A percentile compares a stretch with the other conserved stretches of the same genome.
phyloP scores from a whole-genome alignment of 177 flowering plant species.

The Vitis hybrid region DNA sequence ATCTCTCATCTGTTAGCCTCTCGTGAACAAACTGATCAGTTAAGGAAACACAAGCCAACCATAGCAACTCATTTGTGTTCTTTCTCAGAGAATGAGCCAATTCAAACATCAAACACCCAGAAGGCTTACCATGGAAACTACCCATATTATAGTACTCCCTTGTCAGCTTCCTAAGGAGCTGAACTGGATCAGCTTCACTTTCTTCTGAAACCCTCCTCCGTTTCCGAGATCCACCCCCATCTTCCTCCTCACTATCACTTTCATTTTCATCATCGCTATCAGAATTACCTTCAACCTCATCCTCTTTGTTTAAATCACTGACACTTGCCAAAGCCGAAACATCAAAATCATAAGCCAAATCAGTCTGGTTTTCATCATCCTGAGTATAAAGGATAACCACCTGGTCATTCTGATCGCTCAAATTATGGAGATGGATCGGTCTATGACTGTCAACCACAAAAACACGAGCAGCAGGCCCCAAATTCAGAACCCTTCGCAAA shows the following conservation, averaged over 20 bases:
- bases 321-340: conserved; percentile 71
- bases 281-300: conserved; percentile 47
- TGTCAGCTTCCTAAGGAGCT: conserved; percentile 60
- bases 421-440: conserved; percentile 89
- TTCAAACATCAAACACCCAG: conserved; percentile 91
- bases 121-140: conserved; percentile 91
- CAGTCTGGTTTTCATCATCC: conserved; percentile 84
- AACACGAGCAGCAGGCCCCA: conserved; percentile 57
- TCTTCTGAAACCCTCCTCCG: conserved; percentile 44
- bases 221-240: conserved; percentile 41
- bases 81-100: conserved; percentile 71
- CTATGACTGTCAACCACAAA: conserved; percentile 90
- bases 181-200: conserved; percentile 48
- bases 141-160: conserved; percentile 77
- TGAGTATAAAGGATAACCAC: conserved; percentile 71
- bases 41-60: conserved; percentile 94
- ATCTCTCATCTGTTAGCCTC: conserved; percentile 88
- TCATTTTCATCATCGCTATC: conserved; percentile 54
- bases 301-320: conserved; percentile 60
- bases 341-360: conserved; percentile 79
- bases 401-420: conserved; percentile 58
- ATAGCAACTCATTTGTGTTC: conserved; percentile 88
- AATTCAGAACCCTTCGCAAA: conserved; percentile 44
- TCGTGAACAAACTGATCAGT: conserved; percentile 96
- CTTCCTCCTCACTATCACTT: conserved; percentile 51